Evolutionary conservation across 305 asterid genomes (phyloP).

Genomic region (Solanum chacoense): DNA sequence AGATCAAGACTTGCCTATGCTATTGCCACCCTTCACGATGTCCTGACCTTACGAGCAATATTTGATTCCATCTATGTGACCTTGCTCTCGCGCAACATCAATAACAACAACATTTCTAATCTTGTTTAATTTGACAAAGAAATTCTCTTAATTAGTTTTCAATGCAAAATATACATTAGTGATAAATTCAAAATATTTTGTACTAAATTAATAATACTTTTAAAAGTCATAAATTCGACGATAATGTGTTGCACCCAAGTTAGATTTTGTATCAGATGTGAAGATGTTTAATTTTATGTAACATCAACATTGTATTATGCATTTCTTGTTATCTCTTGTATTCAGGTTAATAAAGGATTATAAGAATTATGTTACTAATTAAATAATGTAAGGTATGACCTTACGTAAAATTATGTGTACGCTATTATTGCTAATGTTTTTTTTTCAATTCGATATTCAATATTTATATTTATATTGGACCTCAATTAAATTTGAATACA

Average conservation of each 20-base stretch:
- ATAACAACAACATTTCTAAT: neutral
- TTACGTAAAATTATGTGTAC: neutral
- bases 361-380: no score
- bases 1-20: neutral
- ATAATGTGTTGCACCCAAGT: no score
- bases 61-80: no score
- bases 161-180: neutral
- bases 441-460: neutral
- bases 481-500: neutral
- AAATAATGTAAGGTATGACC: neutral
- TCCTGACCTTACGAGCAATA: no score
- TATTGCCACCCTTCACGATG: no score
- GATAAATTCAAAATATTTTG: neutral
- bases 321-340: no score
- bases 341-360: no score
- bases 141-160: neutral
- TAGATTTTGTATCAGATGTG: no score
- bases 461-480: neutral
- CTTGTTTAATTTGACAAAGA: neutral
- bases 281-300: no score
- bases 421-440: neutral
- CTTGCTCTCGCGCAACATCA: no score
- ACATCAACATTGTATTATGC: no score
- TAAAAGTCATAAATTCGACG: no score
- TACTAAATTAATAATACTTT: neutral